Conservation (phyloP, 345 rosid species). For the Salix exigua region DNA sequence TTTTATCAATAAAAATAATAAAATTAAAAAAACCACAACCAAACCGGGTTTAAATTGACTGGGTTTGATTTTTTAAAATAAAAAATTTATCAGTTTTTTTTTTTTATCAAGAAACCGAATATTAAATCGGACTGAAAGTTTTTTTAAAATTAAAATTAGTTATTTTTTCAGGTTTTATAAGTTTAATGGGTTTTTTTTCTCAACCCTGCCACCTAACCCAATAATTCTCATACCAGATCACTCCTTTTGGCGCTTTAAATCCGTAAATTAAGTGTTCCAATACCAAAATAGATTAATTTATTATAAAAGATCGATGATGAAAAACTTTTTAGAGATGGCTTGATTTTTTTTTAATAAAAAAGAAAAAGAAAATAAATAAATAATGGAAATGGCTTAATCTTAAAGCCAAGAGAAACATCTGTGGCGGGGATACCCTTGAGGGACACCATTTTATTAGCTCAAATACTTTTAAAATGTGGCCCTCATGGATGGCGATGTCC, state of each 20-base stretch:
- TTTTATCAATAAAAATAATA: too few species aligned
- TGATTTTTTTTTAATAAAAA: not conserved
- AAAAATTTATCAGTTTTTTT: too few species aligned
- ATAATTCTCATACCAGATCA: not conserved
- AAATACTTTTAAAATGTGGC: not conserved
- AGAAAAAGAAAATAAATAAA: not conserved
- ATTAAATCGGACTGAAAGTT: too few species aligned
- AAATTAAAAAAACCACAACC: too few species aligned
- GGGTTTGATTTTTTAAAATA: too few species aligned
- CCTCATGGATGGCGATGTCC: not conserved
- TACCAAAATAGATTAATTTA: not conserved
- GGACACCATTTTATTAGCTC: not conserved
- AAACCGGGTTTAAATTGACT: too few species aligned
- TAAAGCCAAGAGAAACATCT: slow-evolving; percentile 2
- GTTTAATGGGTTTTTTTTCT: too few species aligned
- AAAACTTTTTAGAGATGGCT: not conserved
- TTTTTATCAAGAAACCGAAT: too few species aligned
- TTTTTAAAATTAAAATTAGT: too few species aligned
- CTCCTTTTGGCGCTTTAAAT: not conserved
- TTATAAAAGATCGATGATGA: not conserved
- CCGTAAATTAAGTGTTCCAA: not conserved
- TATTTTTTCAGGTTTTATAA: too few species aligned
- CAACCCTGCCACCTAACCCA: not conserved
- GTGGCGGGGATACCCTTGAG: not conserved
- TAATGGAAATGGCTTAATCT: slow-evolving; percentile 2